These are phyloP conservation scores for Durio zibethinus DNA, from an alignment of 345 rosid species.

Conservation along the genomic window DNA sequence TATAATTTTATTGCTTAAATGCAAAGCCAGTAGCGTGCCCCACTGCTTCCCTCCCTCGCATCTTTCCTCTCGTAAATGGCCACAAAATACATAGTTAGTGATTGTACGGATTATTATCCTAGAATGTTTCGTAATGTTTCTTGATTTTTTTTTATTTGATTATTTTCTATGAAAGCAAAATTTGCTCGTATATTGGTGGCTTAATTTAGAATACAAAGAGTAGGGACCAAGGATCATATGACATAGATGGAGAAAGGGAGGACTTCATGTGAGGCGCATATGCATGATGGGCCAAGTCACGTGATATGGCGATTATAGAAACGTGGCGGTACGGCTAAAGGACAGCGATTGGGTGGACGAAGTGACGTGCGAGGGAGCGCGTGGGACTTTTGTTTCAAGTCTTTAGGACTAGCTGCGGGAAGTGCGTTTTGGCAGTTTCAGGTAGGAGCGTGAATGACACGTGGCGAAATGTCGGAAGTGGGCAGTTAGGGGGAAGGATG, in stretches of 20 bases:
- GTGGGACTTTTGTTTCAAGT: constrained; percentile 27
- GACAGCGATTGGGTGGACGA: constrained; percentile 6
- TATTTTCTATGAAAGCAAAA: too few species aligned
- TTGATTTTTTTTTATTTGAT: too few species aligned
- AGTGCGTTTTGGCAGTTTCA: constrained; percentile 34
- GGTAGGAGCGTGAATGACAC: constrained; percentile 36
- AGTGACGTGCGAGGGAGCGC: constrained; percentile 6
- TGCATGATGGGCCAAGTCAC: constrained; percentile 15
- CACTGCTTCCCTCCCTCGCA: background rate
- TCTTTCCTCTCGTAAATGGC: background rate
- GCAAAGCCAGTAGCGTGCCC: constrained; percentile 24
- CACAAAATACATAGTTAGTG: background rate
- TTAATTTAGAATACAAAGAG: too few species aligned
- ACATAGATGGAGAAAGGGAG: too few species aligned
- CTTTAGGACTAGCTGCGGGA: too few species aligned
- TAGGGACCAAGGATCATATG: too few species aligned
- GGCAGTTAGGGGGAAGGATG: constrained; percentile 28
- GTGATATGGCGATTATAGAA: constrained; percentile 13
- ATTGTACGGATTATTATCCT: background rate
- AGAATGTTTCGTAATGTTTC: background rate
- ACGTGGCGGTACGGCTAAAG: constrained; percentile 24
- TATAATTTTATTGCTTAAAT: constrained; percentile 32
- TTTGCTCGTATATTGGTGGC: too few species aligned
- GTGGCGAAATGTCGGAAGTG: constrained; percentile 25
- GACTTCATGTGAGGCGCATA: constrained; percentile 14